A percentile compares a stretch with the other conserved stretches of the same genome.
Conservation (phyloP, 257 asterid genomes). For the Rubia yunnanensis region DNA sequence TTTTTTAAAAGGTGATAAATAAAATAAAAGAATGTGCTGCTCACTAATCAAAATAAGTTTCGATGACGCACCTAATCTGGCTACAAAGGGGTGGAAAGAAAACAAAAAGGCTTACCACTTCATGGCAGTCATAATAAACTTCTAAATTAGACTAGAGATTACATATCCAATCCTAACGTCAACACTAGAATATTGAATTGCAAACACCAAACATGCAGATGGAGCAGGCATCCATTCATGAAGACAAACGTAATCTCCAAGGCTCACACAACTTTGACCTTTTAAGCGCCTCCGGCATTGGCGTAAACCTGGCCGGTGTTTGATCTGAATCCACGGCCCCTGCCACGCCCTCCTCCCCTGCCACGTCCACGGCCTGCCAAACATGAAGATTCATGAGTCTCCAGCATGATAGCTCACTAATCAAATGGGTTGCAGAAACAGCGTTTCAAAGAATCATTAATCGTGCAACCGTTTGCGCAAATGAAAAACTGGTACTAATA, state of each 20-base stretch:
- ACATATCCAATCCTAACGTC: constrained; percentile 37
- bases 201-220: constrained; percentile 15
- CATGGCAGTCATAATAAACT: constrained; percentile 9
- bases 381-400: not conserved
- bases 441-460: not conserved
- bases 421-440: too few relatives aligned
- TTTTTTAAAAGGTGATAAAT: constrained; percentile 20
- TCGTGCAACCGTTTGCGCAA: too few relatives aligned
- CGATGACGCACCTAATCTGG: constrained; percentile 31
- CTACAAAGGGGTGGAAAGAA: constrained; percentile 15
- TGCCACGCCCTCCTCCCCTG: constrained; percentile 64
- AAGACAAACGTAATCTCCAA: constrained; percentile 13
- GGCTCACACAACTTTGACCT: constrained; percentile 18
- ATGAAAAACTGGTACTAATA: not conserved
- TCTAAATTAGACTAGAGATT: constrained; percentile 16
- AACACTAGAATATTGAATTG: constrained; percentile 23
- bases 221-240: constrained; percentile 32
- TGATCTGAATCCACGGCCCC: constrained; percentile 71
- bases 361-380: constrained; percentile 83
- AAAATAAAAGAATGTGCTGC: constrained; percentile 76
- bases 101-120: constrained; percentile 61
- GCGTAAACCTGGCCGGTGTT: constrained; percentile 36
- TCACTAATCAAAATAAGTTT: constrained; percentile 31
- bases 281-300: constrained; percentile 31
- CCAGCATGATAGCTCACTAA: not conserved